Base-by-base conservation (phyloP, 2,329 filamentous ascomycete species). In the Monilinia vaccinii-corymbosi region DNA sequence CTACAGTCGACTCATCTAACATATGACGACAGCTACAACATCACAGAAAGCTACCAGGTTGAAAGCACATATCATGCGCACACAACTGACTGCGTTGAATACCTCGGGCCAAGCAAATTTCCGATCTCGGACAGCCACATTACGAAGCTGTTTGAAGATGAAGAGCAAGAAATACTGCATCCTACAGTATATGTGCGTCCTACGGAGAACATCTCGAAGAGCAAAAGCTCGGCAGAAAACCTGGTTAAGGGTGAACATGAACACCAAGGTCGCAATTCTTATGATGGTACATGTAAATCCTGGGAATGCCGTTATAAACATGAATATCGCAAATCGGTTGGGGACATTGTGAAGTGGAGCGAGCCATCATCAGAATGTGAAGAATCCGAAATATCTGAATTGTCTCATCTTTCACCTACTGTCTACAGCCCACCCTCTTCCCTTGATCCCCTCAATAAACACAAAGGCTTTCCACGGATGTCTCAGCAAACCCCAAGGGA, bases 301-400 rank as follows among this genome's bases (percentile, higher is more conserved):
- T 58, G 56, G 56, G 56, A 58, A 45, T 28, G 34, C 14, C 56
- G 47, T 25, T 58, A 58, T 32, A 58, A 34, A 32, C 13, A 58
- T 14, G 56, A 50, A 32, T 58, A 42, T 23, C 56, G 45, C 16
- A 58, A 21, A 11, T 58, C 56, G 32, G 10, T 8, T 3, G 46
- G 56, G 4, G 40, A 51, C n/a, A 11, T 42, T 40, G 46, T 58
- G n/a, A 58, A 45, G 42, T 58, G 56, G 56, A 44, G 25, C n/a
- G 56, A 58, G 36, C 56, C 56, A 34, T 50, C 36, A 23, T 25
- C 56, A 38, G 21, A 52, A 25, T 18, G n/a, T 21, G 47, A 36
- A 56, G 51, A 44, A 44, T 55, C 38, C 16, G 38, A 32, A 42
- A 16, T 45, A 32, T 44, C 36, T 3, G 46, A 47, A 25, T n/a